Evolutionary conservation across 2,329 filamentous ascomycete species (phyloP).

Genomic region (Juglanconis oblonga): DNA sequence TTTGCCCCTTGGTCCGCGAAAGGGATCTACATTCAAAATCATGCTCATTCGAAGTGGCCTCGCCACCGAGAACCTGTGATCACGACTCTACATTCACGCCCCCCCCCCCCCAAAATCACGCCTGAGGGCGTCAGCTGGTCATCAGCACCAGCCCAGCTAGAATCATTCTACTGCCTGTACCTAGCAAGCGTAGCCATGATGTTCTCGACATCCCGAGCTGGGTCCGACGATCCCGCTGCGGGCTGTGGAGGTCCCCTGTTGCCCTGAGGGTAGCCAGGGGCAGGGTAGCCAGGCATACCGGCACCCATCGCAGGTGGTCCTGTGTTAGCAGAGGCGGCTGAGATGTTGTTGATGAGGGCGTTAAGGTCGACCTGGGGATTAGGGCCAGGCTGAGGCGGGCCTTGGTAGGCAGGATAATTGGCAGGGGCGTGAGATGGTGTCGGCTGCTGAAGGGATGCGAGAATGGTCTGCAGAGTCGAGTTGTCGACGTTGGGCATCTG

Average conservation of each 20-base stretch:
- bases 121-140: too few relatives aligned
- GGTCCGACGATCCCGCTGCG: slow-evolving; percentile 28
- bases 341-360: slow-evolving; percentile 41
- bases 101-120: too few relatives aligned
- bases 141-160: not conserved
- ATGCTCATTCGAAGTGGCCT: too few relatives aligned
- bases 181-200: slow-evolving; percentile 72
- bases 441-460: slow-evolving; percentile 55
- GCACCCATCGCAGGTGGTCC: slow-evolving; percentile 3
- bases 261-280: slow-evolving; percentile 23
- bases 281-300: slow-evolving; percentile 26
- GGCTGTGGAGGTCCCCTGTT: slow-evolving; percentile 25
- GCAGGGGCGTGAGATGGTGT: slow-evolving; percentile 6
- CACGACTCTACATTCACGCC: too few relatives aligned
- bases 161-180: slow-evolving; percentile 50
- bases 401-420: slow-evolving; percentile 3
- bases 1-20: too few relatives aligned
- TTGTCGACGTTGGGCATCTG: slow-evolving; percentile 68
- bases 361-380: slow-evolving; percentile 42
- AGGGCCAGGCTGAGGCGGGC: slow-evolving; percentile 19
- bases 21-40: too few relatives aligned
- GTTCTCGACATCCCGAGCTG: slow-evolving; percentile 60
- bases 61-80: too few relatives aligned
- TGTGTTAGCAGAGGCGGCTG: slow-evolving; percentile 6
- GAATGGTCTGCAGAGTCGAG: slow-evolving; percentile 65